Evolutionary conservation across 495 filamentous ascomycete species (phyloP), one percentile per base, ranked within the genome.

Genomic region (Usnea hakonensis): DNA sequence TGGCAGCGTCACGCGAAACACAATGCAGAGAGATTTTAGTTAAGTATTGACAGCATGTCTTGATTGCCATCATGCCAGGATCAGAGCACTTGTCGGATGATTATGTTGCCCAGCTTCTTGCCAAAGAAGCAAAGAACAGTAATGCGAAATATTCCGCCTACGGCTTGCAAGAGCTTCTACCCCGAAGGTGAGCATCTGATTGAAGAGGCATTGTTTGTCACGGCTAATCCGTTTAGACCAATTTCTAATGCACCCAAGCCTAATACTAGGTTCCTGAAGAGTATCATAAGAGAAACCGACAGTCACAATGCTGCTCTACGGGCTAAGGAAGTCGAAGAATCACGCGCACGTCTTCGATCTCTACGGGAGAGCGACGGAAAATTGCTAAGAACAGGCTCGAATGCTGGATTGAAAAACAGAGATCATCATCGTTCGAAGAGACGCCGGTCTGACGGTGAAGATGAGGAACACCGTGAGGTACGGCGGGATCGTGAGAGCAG

Each of bases 231-330:
- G 57, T 33, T 57, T 63, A 85, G 83, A 61, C 73, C 79, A 41
- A 74, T 85, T 26, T 72, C 79, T 32, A 83, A 83, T 68, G 89
- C 90, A 57, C 90, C 90, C 4, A 96, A 91, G 68, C 90, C 93
- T 17, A 97, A 98, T 67, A 96, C 88, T 0, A 79, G 89, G 48
- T 97, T 97, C 67, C 77, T 98, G 16, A 84, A 86, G 32, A 89
- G 94, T 65, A 88, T 97, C 57, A 88, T 98, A 66, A 87, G 86
- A 62, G 88, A 95, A 61, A 93, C 90, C 2, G 89, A 94, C 63
- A 89, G 67, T 57, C 94, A 98, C 73, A 98, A 98, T 81, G 83
- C 89, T 16, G 88, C 91, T 8, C 77, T 97, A 58, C 82, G 87
- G 44, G 90, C 86, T 0, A 96, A 88, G 65, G 93, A 97, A 71